Conservation (phyloP, 169 alveolate genomes). For the Plasmodium gonderi region DNA sequence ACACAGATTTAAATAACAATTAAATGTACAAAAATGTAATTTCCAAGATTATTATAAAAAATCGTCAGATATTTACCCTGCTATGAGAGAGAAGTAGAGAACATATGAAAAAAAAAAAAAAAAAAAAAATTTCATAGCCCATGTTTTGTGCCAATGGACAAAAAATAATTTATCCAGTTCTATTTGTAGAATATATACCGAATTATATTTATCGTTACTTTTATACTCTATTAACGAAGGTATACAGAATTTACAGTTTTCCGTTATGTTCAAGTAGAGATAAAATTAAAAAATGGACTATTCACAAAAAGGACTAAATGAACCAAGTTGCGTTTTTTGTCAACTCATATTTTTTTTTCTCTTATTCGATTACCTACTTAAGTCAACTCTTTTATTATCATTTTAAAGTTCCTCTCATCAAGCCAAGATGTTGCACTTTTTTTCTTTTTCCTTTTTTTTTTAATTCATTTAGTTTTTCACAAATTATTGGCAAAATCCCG, state of each 20-base stretch:
- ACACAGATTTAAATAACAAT: background rate
- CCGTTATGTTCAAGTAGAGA: background rate
- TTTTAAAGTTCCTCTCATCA: too few species aligned
- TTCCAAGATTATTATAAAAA: background rate
- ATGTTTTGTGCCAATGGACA: background rate
- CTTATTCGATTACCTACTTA: background rate
- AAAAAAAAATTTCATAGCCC: background rate
- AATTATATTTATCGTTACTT: background rate
- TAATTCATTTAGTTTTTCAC: background rate
- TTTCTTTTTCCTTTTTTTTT: background rate
- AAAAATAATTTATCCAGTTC: background rate
- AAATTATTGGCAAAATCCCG: background rate
- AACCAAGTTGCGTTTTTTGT: background rate
- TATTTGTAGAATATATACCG: background rate
- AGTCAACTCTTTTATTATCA: background rate
- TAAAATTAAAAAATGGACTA: background rate
- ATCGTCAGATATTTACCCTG: background rate
- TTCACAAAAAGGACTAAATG: background rate
- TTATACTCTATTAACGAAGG: background rate
- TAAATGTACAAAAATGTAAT: background rate
- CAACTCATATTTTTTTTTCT: background rate
- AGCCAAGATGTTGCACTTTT: too few species aligned
- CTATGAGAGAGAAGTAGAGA: background rate
- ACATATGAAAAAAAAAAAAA: background rate
- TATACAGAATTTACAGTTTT: background rate